Base-by-base conservation (phyloP, 1,284 basidiomycete species). In the Vanrija sp. region DNA sequence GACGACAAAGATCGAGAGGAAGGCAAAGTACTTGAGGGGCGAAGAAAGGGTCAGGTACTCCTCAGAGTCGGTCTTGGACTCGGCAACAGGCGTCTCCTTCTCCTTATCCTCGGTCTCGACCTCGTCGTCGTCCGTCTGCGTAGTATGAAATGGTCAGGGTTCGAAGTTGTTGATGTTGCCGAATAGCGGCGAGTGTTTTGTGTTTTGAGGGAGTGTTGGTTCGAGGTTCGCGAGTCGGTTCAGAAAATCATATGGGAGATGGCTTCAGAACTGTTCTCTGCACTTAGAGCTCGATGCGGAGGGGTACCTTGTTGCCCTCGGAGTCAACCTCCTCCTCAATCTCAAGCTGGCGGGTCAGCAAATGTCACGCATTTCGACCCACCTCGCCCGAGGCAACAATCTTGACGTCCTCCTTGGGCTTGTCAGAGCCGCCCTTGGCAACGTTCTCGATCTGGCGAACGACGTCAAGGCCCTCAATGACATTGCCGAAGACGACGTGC, bases 381-480 rank as follows among this genome's bases (percentile, higher is more conserved):
- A 90, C 89, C 84, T 91, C 91, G 75, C 90, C 90, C 53, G 84
- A 85, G 64, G 87, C 85, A 39, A 72, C 84, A 65, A 97, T 93
- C 62, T 83, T 74, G 60, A 96, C 83, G 56, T 89, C 84, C 58
- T 72, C 81, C 18, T 71, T 57, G 38, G 92, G 92, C 55, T 82
- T 83, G 77, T 95, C 89, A 54, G 78, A 78, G 37, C 75, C 43
- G 50, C 81, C 83, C 70, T 79, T 94, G 86, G 88, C 72, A 44
- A 73, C 64, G 54, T 52, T 60, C 87, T 89, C 88, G 59, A 94
- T 89, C 23, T 76, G 75, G 56, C 78, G 71, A 37, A 96, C 81
- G 58, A 95, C 77, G 61, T 93, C 87, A 87, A 94, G 88, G 49
- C 92, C 92, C 59, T 95, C 89, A 44, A 95, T 62, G 53, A 96